phyloP scores from a whole-genome alignment of 1,284 basidiomycete species.

The Ustilago bromivora region DNA sequence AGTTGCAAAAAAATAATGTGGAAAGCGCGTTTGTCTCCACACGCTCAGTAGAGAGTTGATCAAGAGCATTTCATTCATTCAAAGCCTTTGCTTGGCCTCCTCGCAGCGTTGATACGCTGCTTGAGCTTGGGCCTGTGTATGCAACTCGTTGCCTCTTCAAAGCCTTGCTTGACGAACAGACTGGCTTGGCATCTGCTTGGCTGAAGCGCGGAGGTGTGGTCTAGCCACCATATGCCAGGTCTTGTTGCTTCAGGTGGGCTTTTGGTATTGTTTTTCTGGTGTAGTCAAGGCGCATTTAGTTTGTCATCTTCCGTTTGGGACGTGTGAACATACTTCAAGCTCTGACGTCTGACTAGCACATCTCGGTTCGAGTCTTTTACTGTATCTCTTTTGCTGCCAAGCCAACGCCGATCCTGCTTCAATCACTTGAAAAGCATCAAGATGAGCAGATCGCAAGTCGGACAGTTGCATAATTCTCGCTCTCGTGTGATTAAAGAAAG shows the following conservation, averaged over 20 bases:
- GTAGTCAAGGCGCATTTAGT: background rate
- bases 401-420: slow-evolving; percentile 1
- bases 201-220: background rate
- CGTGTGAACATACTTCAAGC: background rate
- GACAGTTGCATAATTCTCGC: slow-evolving; percentile 7
- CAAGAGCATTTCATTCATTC: background rate
- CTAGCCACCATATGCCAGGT: background rate
- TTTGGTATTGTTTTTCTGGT: background rate
- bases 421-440: background rate
- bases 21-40: slow-evolving; percentile 18
- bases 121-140: background rate
- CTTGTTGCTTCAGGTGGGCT: background rate
- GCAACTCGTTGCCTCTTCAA: background rate
- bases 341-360: background rate
- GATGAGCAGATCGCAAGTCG: slow-evolving; percentile 13
- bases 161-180: background rate
- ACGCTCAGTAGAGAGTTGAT: slow-evolving; percentile 4
- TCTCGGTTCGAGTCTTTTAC: background rate
- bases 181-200: too few species aligned
- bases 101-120: background rate
- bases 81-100: background rate
- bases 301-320: slow-evolving; percentile 4
- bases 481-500: slow-evolving; percentile 28
- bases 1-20: slow-evolving; percentile 3
- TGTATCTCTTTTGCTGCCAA: background rate